Base-by-base conservation (phyloP, 306 rosid species). In the Amphicarpaea edgeworthii region DNA sequence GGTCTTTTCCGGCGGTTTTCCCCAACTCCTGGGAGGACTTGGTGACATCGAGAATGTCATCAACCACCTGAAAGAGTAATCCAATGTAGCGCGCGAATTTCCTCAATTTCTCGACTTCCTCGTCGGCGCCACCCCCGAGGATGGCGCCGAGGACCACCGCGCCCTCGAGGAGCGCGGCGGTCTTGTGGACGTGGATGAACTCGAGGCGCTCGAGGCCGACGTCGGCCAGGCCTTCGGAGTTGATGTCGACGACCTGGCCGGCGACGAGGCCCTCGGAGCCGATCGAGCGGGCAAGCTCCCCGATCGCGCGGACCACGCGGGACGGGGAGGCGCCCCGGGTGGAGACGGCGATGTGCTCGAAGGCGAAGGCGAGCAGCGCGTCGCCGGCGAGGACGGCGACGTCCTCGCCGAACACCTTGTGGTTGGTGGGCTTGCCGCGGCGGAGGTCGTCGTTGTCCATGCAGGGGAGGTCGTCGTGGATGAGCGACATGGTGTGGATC, bases 371-470 rank as follows among this genome's bases (percentile, higher is more conserved):
- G 3, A 93, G 75, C 0, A 93, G 90, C 0, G 96, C 91, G 11
- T 93, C 98, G 45, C 96, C 94, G 37, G 98, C 96, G 4, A 93
- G 79, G 7, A 93, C 96, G 3, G 98, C 94, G 0, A 88, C 87
- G 47, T 90, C 93, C 68, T 93, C 98, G n/a, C 94, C 96, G 77
- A 80, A 93, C 0, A 90, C 96, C 79, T 84, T 93, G 80, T 93
- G 98, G 42, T 89, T 93, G 0, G 98, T 87, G 17, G 91, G 98
- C 53, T 87, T 90, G 0, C 96, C 98, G 26, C 94, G 94, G 50
- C 98, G 96, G 79, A 93, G 91, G 74, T 90, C 93, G 68, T 93
- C 96, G 90, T 90, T 89, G 40, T 93, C 98, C 91, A 93, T 90
- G 46, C 94, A 93, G 16, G 94, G 98, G 10, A 93, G 80, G 51